Evolutionary conservation across 352 stramenopile genomes (phyloP), one percentile per base, ranked within the genome.

Genomic region (Blastocystis sp.): DNA sequence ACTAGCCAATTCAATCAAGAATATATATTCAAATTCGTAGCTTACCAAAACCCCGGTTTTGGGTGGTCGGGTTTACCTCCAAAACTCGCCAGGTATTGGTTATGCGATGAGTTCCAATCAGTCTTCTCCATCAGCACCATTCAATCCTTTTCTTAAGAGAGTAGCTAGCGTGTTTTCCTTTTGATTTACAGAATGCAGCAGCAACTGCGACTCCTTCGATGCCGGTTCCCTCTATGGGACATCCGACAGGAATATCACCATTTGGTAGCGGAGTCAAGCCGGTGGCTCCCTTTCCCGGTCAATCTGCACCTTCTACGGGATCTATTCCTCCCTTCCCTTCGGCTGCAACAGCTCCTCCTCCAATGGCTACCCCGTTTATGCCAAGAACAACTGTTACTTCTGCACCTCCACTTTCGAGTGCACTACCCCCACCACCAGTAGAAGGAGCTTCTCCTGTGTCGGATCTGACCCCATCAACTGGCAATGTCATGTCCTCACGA

Each of bases 131-230:
- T 53, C 42, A 66, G 22, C 73, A 13, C 73, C 9, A 30, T 30
- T 84, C 15, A 84, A 84, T 84, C 73, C 73, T 22, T 84, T 84
- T 69, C 30, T 84, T 30, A 84, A 84, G 48, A 53, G 68, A 44
- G 73, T 84, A 27, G 0, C 4, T 22, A 42, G 2, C 19, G 4
- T 4, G 22, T 15, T 40, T n/a, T 40, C 4, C 6, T 2, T 19
- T 33, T 44, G 11, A 53, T 64, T 51, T 15, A 24, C 68, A 84
- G 73, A 54, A 33, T 54, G n/a, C 33, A 15, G 15, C 51, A 19
- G 30, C 53, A 54, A 17, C 73, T 6, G 22, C 48, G 19, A 15
- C 53, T 30, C n/a, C 22, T 48, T 27, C 42, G 24, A 22, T 24
- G 44, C 42, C 51, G 17, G 15, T 33, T 17, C 1, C 48, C 1